Conservation (phyloP, 768 basidiomycete species). For the Boletellus sp. region DNA sequence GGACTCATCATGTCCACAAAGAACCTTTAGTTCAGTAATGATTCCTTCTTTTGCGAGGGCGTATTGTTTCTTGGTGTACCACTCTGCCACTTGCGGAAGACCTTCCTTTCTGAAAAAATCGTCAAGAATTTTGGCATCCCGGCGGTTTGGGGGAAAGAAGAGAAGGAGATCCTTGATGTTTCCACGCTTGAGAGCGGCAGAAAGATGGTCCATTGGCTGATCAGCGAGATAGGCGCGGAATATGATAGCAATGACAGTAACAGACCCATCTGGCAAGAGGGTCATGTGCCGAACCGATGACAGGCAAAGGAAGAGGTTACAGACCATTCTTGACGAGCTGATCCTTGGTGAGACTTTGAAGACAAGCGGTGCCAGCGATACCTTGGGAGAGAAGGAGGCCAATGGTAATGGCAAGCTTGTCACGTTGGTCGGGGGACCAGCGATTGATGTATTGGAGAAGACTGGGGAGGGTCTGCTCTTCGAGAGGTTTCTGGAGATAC, state of each 20-base stretch:
- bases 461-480: slow-evolving; percentile 75
- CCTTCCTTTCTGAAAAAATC: slow-evolving; percentile 83
- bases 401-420: slow-evolving; percentile 78
- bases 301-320: slow-evolving; percentile 7
- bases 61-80: slow-evolving; percentile 90
- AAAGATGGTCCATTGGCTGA: slow-evolving; percentile 88
- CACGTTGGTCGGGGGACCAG: slow-evolving; percentile 72
- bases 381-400: slow-evolving; percentile 85
- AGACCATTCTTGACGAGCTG: slow-evolving; percentile 93
- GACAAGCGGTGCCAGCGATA: slow-evolving; percentile 70
- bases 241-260: slow-evolving; percentile 71
- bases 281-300: slow-evolving; percentile 7
- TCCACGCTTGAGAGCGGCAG: slow-evolving; percentile 74
- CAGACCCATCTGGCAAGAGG: slow-evolving; percentile 58
- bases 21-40: slow-evolving; percentile 61
- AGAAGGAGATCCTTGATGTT: slow-evolving; percentile 80
- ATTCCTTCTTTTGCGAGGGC: slow-evolving; percentile 78
- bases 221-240: slow-evolving; percentile 78
- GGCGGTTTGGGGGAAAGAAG: slow-evolving; percentile 86
- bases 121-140: slow-evolving; percentile 69
- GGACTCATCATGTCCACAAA: slow-evolving; percentile 67
- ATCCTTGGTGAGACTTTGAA: slow-evolving; percentile 84
- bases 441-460: slow-evolving; percentile 88
- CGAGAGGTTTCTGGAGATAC: slow-evolving; percentile 96
- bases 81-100: slow-evolving; percentile 79